Evolutionary conservation across 768 basidiomycete genomes (phyloP).

Genomic region (Phylloporus rhodoxanthus): DNA sequence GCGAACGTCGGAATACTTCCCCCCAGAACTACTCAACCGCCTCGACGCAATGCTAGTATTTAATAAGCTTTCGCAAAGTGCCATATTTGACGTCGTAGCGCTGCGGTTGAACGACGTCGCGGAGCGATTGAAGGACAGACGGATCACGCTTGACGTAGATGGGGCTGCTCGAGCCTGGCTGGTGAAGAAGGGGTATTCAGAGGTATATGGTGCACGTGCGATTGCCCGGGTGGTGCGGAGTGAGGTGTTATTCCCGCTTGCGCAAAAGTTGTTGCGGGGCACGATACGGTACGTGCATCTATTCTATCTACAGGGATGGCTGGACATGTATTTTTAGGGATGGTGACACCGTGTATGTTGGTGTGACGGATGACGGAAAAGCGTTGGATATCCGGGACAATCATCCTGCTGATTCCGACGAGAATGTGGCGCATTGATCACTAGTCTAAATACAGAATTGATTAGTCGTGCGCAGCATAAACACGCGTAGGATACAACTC

Average conservation of each 20-base stretch:
- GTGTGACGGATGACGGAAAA: slow-evolving; percentile 38
- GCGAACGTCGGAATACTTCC: slow-evolving; percentile 74
- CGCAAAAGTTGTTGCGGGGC: slow-evolving; percentile 72
- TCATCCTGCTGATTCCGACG: slow-evolving; percentile 44
- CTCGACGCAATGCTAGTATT: slow-evolving; percentile 85
- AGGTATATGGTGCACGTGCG: slow-evolving; percentile 80
- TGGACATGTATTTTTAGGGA: too few species aligned
- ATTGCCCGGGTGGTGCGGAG: slow-evolving; percentile 83
- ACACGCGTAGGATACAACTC: background rate
- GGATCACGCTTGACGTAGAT: slow-evolving; percentile 70
- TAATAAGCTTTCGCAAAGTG: slow-evolving; percentile 74
- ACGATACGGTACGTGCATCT: slow-evolving; percentile 54
- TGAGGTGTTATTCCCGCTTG: slow-evolving; percentile 77
- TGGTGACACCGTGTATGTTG: slow-evolving; percentile 60
- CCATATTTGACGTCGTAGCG: slow-evolving; percentile 73
- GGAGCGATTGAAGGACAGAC: slow-evolving; percentile 51
- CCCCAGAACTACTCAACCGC: slow-evolving; percentile 86
- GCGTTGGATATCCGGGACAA: slow-evolving; percentile 56
- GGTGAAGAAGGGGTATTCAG: slow-evolving; percentile 72
- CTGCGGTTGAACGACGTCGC: slow-evolving; percentile 74
- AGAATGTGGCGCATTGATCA: background rate
- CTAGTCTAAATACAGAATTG: background rate
- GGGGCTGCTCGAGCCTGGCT: slow-evolving; percentile 60
- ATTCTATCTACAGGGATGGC: background rate
- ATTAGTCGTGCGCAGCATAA: background rate